Evolutionary conservation across 1,139 yeast species (phyloP), one percentile per base, ranked within the genome.

Genomic region (Diutina pseudorugosa): DNA sequence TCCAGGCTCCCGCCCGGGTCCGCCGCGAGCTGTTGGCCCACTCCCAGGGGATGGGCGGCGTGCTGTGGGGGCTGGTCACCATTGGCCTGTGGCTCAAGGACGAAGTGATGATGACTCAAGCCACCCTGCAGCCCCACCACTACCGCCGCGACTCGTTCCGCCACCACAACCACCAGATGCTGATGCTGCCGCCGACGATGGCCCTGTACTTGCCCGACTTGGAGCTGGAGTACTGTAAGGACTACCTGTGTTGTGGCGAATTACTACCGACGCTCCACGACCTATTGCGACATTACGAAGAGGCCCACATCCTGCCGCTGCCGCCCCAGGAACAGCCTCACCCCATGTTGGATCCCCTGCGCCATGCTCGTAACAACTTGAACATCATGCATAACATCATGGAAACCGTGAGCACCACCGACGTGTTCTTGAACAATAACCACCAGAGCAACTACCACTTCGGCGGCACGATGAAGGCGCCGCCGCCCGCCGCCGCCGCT

Each of bases 41-140:
- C 66, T 85, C 96, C 2, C 96, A 89, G 65, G 98, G 98, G 9
- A 87, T 91, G 83, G 98, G 98, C 47, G 98, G 98, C 52, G 87
- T 93, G 42, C 85, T 95, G n/a, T 93, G 97, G 96, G 98, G 98
- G 25, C 90, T 95, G 2, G 82, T 90, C 55, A 85, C 95, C 23
- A 91, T 93, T 49, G 97, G 98, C 11, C 84, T 94, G 21, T 93
- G 98, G 98, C 73, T 93, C 44, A 86, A 90, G 65, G 98, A 93
- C 65, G 98, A 93, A 66, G 95, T 88, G 42, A 76, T 79, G 78
- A 72, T 71, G 80, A 64, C 60, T 58, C 58, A 52, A 58, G 59
- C 55, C 55, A 59, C 55, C 59, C 61, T 59, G 45, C 55, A 54
- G 48, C 49, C 53, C 56, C 56, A 55, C 47, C 57, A 51, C 56